Conservation (phyloP, 139 green algal genomes). For the Eudorina sp. region DNA sequence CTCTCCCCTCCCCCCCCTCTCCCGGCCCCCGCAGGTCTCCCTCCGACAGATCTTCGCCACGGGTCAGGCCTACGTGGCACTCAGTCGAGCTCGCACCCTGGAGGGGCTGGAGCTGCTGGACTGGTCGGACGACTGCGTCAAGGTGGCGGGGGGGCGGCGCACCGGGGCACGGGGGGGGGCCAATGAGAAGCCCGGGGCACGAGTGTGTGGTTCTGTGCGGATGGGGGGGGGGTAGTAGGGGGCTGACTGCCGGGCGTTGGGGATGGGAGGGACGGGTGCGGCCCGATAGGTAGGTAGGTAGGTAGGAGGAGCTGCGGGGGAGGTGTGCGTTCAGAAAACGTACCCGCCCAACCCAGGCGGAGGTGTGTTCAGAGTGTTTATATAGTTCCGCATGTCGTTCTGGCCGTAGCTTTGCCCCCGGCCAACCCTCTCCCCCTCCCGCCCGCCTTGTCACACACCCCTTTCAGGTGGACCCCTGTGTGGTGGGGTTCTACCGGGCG, state of each 20-base stretch:
- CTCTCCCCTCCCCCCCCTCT: background rate
- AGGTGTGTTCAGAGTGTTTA: too few species aligned
- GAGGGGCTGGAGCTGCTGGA: constrained; percentile 77
- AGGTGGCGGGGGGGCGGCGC: background rate
- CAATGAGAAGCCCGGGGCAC: too few species aligned
- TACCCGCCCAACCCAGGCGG: too few species aligned
- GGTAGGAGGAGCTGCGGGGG: too few species aligned
- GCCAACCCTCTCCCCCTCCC: background rate
- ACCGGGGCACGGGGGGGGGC: background rate
- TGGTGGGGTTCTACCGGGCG: constrained; percentile 17
- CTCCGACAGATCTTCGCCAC: constrained; percentile 72
- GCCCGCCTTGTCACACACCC: background rate
- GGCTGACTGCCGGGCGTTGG: too few species aligned
- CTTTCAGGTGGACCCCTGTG: constrained; percentile 33
- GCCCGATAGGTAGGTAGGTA: too few species aligned
- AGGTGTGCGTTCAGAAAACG: too few species aligned
- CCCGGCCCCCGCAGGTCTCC: constrained; percentile 39
- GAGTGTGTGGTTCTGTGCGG: too few species aligned
- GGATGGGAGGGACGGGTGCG: too few species aligned
- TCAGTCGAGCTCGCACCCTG: constrained; percentile 69
- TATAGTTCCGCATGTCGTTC: too few species aligned
- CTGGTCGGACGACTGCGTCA: constrained; percentile 33
- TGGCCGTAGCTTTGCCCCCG: too few species aligned
- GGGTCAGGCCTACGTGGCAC: constrained; percentile 87
- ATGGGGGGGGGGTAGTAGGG: too few species aligned